Conservation (phyloP, 345 rosid species). For the Dimocarpus longan region DNA sequence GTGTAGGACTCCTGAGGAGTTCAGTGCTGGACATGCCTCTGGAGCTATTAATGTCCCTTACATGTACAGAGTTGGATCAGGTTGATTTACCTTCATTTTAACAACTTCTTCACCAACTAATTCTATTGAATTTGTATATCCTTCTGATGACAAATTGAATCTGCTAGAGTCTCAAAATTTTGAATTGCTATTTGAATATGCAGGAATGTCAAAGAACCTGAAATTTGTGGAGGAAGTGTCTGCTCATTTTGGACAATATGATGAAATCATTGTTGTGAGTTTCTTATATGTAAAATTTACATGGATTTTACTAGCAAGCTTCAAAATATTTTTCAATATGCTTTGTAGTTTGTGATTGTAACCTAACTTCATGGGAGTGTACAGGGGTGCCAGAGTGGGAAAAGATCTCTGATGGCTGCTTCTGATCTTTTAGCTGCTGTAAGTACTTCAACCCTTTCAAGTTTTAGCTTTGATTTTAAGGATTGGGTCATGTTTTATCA, state of each 20-base stretch:
- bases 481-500: too few relatives aligned
- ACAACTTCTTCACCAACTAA: background rate
- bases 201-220: constrained; percentile 74
- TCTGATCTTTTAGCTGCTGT: constrained; percentile 73
- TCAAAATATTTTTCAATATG: background rate
- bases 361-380: background rate
- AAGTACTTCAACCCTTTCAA: constrained; percentile 27
- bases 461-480: too few relatives aligned
- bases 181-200: background rate
- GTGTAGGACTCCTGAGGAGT: constrained; percentile 79
- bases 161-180: too few relatives aligned
- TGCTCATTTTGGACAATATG: constrained; percentile 58
- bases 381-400: constrained; percentile 84
- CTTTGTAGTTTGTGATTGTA: background rate
- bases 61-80: constrained; percentile 83
- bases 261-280: constrained; percentile 81
- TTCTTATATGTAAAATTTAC: background rate
- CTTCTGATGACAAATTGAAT: too few relatives aligned
- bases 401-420: constrained; percentile 79
- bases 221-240: constrained; percentile 66
- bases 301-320: background rate
- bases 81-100: constrained; percentile 25
- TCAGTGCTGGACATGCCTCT: constrained; percentile 71
- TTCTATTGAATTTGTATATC: background rate
- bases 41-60: constrained; percentile 85